A percentile compares a stretch with the other conserved stretches of the same genome.
phyloP scores from a whole-genome alignment of 1,284 basidiomycete genomes.

The Wallemia hederae region DNA sequence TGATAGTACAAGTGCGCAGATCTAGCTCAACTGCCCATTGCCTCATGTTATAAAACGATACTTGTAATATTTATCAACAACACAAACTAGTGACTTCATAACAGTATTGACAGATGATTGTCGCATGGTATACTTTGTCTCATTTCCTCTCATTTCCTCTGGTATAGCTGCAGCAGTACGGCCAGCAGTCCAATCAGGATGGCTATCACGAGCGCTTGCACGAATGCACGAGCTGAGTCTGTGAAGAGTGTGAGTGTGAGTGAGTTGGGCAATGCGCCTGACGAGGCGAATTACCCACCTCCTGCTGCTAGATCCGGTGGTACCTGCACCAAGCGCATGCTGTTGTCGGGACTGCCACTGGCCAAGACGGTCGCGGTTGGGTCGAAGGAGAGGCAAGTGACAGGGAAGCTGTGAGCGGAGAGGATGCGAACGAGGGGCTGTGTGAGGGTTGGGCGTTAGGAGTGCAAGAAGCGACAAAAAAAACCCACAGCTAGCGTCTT shows the following conservation, averaged over 20 bases:
- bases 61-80: too few relatives aligned
- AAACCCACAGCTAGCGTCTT: background rate
- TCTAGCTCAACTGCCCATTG: background rate
- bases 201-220: background rate
- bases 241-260: background rate
- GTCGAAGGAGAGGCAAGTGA: slow-evolving; percentile 67
- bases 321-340: slow-evolving; percentile 48
- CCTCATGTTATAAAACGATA: too few relatives aligned
- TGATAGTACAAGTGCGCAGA: slow-evolving; percentile 1
- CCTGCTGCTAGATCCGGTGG: slow-evolving; percentile 17
- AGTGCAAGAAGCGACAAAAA: background rate
- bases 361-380: slow-evolving; percentile 52
- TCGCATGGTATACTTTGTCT: too few relatives aligned
- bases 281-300: background rate
- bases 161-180: background rate
- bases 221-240: background rate
- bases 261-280: background rate
- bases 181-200: background rate
- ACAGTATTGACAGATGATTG: too few relatives aligned
- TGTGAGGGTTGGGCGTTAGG: too few relatives aligned
- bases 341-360: slow-evolving; percentile 73
- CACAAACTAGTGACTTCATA: too few relatives aligned
- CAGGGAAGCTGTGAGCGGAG: slow-evolving; percentile 80
- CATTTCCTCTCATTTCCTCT: background rate
- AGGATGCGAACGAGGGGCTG: slow-evolving; percentile 65